A percentile compares a stretch with the other conserved stretches of the same genome.
Conservation (phyloP, 352 stramenopile genomes). For the Globisporangium splendens region DNA sequence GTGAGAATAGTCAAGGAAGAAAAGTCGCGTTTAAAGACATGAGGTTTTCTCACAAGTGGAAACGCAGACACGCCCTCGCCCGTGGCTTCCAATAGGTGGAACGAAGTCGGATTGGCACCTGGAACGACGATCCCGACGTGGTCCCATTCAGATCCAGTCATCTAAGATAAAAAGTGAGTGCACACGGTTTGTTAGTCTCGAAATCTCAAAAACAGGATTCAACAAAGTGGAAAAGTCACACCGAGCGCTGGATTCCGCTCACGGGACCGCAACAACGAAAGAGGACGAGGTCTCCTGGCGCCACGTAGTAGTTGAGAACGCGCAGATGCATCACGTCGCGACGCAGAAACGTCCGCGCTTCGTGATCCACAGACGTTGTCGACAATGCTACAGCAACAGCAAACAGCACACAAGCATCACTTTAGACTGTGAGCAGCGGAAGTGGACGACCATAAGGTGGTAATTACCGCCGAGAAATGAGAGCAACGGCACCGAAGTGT, state of each 20-base stretch:
- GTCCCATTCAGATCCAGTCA: constrained; percentile 66
- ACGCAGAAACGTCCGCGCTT: constrained; percentile 22
- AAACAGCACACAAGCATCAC: not conserved
- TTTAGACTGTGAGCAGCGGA: not conserved
- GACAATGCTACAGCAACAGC: constrained; percentile 21
- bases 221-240: constrained; percentile 5
- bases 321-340: constrained; percentile 58
- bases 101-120: constrained; percentile 8
- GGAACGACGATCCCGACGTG: constrained; percentile 55
- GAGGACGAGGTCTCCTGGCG: constrained; percentile 48
- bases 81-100: constrained; percentile 59
- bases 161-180: constrained; percentile 12
- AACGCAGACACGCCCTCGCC: constrained; percentile 55
- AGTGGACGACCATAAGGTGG: not conserved
- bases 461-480: constrained; percentile 53
- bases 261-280: constrained; percentile 49
- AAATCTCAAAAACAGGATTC: not conserved
- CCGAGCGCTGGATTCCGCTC: constrained; percentile 46
- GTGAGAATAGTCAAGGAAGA: not conserved
- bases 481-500: constrained; percentile 39
- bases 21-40: not conserved
- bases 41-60: constrained; percentile 29
- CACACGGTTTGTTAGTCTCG: not conserved
- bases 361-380: constrained; percentile 27
- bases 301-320: constrained; percentile 50